Base-by-base conservation (phyloP, 2,329 filamentous ascomycete genomes). In the Fusarium avenaceum region DNA sequence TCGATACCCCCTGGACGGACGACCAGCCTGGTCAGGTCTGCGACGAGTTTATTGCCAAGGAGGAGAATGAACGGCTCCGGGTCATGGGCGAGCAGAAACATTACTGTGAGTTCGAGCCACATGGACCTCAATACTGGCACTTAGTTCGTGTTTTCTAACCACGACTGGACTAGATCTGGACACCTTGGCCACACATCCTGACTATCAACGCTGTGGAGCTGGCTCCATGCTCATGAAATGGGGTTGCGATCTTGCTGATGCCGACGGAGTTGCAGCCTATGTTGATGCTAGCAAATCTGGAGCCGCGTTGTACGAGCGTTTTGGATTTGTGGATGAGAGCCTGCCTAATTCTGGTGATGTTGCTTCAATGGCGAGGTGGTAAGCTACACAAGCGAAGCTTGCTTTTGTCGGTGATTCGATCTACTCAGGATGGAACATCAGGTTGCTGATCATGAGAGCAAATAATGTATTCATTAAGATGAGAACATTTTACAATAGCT, bases 151-250 rank as follows among this genome's bases (percentile, higher is more conserved):
- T 46, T 22, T 15, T 28, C 30, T 54, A 28, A 44, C 15, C 14
- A n/a, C 7, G 26, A 14, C 10, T 7, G 20, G 8, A n/a, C 6
- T 30, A 72, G 72, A 74, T 50, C 64, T 75, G 1, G 73, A 75
- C 38, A 75, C 72, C 1, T 30, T 75, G 4, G 73, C 50, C 3
- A 75, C 73, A 0, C 73, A 74, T 28, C 73, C 72, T 0, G 70
- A 74, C 2, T 75, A 75, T 14, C 73, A 73, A 38, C 61, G 73
- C 4, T 65, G 63, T n/a, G 73, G 73, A 14, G 64, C 63, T 6
- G 72, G 72, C 2, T 73, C 69, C 4, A 66, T 74, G 69, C 65
- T 75, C 2, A 57, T 75, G 9, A 44, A 56, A 47, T 75, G 71
- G 62, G 72, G 73, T 2, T 74, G 73, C 13, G 62, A 73, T 11